Percentiles rank a stretch among this genome's conserved stretches.
Conservation (phyloP, 2,329 filamentous ascomycete genomes). For the Aspergillus piperis region DNA sequence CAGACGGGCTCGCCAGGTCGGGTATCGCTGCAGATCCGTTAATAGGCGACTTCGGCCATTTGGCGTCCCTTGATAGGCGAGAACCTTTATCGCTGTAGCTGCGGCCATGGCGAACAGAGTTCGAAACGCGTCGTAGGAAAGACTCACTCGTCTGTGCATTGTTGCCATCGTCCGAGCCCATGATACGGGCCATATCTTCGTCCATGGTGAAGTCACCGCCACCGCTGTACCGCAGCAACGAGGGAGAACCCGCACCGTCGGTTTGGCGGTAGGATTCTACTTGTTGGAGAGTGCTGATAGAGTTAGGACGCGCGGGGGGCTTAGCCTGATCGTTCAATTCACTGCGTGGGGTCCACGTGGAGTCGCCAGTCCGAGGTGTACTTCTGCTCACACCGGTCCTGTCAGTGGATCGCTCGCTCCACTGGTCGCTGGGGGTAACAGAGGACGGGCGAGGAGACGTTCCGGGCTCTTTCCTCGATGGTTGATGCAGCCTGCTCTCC, state of each 20-base stretch:
- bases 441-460: constrained; percentile 36
- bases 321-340: constrained; percentile 36
- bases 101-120: constrained; percentile 88
- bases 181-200: constrained; percentile 88
- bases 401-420: constrained; percentile 30
- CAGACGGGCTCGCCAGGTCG: constrained; percentile 72
- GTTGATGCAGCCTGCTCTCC: constrained; percentile 53
- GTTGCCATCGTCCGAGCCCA: constrained; percentile 68
- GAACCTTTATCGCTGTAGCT: constrained; percentile 73
- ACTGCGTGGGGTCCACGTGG: constrained; percentile 53
- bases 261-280: constrained; percentile 37
- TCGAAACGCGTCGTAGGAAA: constrained; percentile 84
- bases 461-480: constrained; percentile 66
- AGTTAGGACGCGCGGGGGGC: constrained; percentile 48
- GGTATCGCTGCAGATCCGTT: constrained; percentile 50
- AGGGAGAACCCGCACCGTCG: constrained; percentile 61
- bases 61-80: constrained; percentile 61
- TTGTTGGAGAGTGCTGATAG: constrained; percentile 45
- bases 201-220: constrained; percentile 92
- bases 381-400: constrained; percentile 41
- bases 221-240: constrained; percentile 70
- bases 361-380: constrained; percentile 47
- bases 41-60: constrained; percentile 71
- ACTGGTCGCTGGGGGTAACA: constrained; percentile 36
- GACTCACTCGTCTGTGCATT: constrained; percentile 62